A percentile compares a stretch with the other conserved stretches of the same genome.
Evolutionary conservation across 192 early-diverging fungal genomes (phyloP).

Genomic region (Backusella tuberculispora): DNA sequence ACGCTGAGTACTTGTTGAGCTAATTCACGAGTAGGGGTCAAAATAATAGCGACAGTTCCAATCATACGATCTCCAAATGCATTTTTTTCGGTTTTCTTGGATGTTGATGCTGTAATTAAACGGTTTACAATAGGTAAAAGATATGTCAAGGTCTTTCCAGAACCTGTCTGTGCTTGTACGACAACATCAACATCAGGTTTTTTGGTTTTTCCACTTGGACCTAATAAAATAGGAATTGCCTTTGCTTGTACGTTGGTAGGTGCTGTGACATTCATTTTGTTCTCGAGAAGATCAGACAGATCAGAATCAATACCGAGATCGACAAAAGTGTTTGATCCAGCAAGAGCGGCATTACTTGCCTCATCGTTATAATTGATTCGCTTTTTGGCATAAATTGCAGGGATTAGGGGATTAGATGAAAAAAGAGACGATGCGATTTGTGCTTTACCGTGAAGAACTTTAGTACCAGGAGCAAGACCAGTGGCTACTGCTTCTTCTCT

Average conservation of each 20-base stretch:
- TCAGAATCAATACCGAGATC: constrained; percentile 79
- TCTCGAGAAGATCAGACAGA: constrained; percentile 66
- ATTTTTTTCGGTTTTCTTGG: constrained; percentile 35
- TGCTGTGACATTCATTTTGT: constrained; percentile 72
- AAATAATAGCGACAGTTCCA: constrained; percentile 90
- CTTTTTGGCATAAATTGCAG: constrained; percentile 5
- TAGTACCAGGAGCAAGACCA: constrained; percentile 26
- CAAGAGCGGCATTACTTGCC: constrained; percentile 55
- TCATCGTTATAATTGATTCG: constrained; percentile 34
- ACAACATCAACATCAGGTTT: constrained; percentile 74
- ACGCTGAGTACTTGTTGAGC: constrained; percentile 92
- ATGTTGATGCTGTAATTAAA: constrained; percentile 68
- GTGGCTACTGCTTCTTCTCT: constrained; percentile 25
- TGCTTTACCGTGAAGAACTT: constrained; percentile 56
- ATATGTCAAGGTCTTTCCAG: constrained; percentile 96
- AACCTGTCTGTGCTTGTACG: constrained; percentile 95
- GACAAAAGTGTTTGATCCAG: constrained; percentile 62
- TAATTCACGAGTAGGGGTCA: constrained; percentile 97
- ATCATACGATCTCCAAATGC: constrained; percentile 59
- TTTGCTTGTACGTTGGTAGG: constrained; percentile 92
- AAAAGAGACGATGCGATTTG: constrained; percentile 86
- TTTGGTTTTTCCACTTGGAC: constrained; percentile 48
- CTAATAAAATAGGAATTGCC: constrained; percentile 77
- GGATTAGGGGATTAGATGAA: constrained; percentile 69
- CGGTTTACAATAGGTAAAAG: constrained; percentile 91